Conservation (phyloP, 2,329 filamentous ascomycete species). For the Cladosporium oxysporum region DNA sequence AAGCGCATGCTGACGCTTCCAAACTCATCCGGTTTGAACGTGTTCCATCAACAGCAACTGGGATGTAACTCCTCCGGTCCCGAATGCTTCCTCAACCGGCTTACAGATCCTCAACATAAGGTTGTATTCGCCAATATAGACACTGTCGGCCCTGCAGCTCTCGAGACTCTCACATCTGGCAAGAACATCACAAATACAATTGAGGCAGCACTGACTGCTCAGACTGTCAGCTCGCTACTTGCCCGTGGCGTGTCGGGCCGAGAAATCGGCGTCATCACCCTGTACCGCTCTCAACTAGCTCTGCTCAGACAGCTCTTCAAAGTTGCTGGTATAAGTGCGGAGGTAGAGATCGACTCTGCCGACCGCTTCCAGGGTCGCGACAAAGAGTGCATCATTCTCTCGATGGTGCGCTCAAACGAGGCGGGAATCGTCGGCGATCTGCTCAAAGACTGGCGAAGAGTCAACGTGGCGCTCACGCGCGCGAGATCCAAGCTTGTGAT, state of each 20-base stretch:
- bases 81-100: slow-evolving; percentile 74
- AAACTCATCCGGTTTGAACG: slow-evolving; percentile 38
- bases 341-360: slow-evolving; percentile 92
- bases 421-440: slow-evolving; percentile 82
- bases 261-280: slow-evolving; percentile 92
- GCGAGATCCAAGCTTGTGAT: slow-evolving; percentile 91
- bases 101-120: slow-evolving; percentile 69
- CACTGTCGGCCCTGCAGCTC: slow-evolving; percentile 60
- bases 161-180: slow-evolving; percentile 71
- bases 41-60: slow-evolving; percentile 34
- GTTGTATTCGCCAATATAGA: slow-evolving; percentile 93
- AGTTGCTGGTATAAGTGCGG: slow-evolving; percentile 43
- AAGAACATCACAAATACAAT: slow-evolving; percentile 84
- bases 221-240: slow-evolving; percentile 79
- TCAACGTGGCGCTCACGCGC: slow-evolving; percentile 94
- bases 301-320: slow-evolving; percentile 72
- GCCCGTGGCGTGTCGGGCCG: slow-evolving; percentile 70
- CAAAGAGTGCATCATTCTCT: slow-evolving; percentile 88
- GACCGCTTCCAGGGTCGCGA: slow-evolving; percentile 96
- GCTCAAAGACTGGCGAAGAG: slow-evolving; percentile 84
- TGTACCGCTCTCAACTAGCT: slow-evolving; percentile 90
- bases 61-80: background rate
- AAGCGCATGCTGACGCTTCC: slow-evolving; percentile 68
- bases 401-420: slow-evolving; percentile 84
- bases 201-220: slow-evolving; percentile 76